Conservation (phyloP, 331 rosid species). For the Acacia pycnantha region DNA sequence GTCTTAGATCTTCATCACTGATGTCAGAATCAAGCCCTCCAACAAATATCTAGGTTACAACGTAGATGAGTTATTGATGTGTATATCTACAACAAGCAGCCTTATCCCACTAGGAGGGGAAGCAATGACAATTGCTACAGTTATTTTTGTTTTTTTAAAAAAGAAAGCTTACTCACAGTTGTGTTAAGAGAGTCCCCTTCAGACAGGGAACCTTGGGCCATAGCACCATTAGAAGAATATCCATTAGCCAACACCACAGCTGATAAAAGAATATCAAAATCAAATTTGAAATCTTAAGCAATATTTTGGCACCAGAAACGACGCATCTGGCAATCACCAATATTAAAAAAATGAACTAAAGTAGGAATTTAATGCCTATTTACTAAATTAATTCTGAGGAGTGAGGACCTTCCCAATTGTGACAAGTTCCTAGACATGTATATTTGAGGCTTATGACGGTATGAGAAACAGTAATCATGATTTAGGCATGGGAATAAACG, state of each 20-base stretch:
- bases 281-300: conserved; percentile 18
- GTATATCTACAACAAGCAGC: neutral
- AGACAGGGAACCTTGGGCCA: conserved; percentile 58
- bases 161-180: conserved; percentile 45
- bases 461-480: neutral
- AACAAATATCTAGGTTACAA: conserved; percentile 52
- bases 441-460: neutral
- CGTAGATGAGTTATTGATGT: conserved; percentile 9
- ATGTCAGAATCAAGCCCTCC: conserved; percentile 81
- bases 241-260: conserved; percentile 71
- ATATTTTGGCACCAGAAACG: neutral
- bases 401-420: neutral
- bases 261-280: conserved; percentile 26
- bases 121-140: neutral
- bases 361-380: conserved; percentile 1
- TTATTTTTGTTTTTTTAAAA: neutral
- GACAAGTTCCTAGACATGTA: neutral
- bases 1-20: conserved; percentile 67
- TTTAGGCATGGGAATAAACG: neutral
- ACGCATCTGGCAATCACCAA: conserved; percentile 3
- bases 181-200: conserved; percentile 58
- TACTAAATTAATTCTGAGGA: conserved; percentile 13
- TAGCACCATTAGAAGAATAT: conserved; percentile 54
- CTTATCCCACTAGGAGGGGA: neutral
- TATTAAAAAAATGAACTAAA: conserved; percentile 1